Evolutionary conservation across 176 grass and related monocot species (phyloP), one percentile per base, ranked within the genome.

Genomic region (Phyllostachys edulis): DNA sequence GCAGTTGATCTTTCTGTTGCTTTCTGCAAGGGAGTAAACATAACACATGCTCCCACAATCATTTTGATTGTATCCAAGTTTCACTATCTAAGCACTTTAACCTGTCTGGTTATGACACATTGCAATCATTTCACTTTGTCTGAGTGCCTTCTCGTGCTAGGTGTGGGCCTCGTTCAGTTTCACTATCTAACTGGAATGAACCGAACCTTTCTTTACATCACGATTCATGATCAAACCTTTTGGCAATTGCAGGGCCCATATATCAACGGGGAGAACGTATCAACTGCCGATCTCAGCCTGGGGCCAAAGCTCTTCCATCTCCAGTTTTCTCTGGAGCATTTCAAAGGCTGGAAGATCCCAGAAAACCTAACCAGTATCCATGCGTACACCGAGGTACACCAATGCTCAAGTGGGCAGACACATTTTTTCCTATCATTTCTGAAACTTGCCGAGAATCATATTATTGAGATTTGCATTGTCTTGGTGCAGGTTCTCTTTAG

Each of bases 271-370:
- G 89, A 93, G 57, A 93, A 90, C 1, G 42, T 97, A 36, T 90
- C 92, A 9, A 86, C 87, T 20, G 87, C 12, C 16, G 95, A 97
- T 70, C 78, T 97, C 16, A 93, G 87, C 89, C 67, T 97, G 40
- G 92, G 55, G 38, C 92, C 95, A 8, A 97, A 97, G 84, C 89
- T 97, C 27, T 97, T 82, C 87, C 95, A 97, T 65, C 92, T 97
- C 62, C 67, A 84, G 81, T 66, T 94, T 15, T 20, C 90, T 37
- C 74, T 97, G 20, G 86, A 80, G 13, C 92, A 97, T 84, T 97
- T 97, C 74, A 97, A 97, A 65, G 90, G 92, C 52, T 97, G 95
- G 95, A 94, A 90, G 71, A 79, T 97, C 75, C 92, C 95, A 0
- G 95, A 97, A n/a, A 90, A 80, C 40, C 83, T 97, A 12, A 87